A percentile compares a stretch with the other conserved stretches of the same genome.
Conservation (phyloP, 495 filamentous ascomycete genomes). For the Lasiosphaeriaceae sp. region DNA sequence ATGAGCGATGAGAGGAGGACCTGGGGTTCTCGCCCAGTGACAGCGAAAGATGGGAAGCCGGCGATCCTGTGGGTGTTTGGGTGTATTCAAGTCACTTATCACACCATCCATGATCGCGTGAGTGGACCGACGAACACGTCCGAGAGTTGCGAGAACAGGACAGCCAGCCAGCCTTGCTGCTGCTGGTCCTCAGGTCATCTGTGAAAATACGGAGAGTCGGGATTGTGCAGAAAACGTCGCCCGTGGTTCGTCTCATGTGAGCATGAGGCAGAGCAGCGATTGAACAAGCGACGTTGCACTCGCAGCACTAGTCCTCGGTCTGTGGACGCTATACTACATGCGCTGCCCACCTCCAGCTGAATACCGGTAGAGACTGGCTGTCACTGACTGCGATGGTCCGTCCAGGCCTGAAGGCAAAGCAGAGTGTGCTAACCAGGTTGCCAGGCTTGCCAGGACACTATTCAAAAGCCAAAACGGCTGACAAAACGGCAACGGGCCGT, state of each 20-base stretch:
- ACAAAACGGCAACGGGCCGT: neutral
- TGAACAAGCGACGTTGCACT: constrained; percentile 9
- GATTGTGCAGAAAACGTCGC: neutral
- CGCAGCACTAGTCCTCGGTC: neutral
- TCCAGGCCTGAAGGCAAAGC: neutral
- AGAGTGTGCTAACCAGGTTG: too few relatives aligned
- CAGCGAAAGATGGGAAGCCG: too few relatives aligned
- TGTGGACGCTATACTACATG: neutral
- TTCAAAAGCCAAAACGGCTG: neutral
- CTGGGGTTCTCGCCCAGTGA: constrained; percentile 11
- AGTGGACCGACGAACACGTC: neutral
- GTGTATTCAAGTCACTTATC: too few relatives aligned
- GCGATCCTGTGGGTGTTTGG: too few relatives aligned
- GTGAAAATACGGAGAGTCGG: too few relatives aligned
- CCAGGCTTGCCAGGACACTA: neutral
- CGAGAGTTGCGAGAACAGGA: too few relatives aligned
- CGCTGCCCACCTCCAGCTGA: constrained; percentile 2
- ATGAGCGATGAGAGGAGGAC: neutral
- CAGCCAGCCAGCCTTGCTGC: too few relatives aligned
- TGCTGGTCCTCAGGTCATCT: too few relatives aligned
- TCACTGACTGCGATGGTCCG: neutral
- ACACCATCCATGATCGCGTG: neutral
- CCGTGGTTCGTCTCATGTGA: neutral
- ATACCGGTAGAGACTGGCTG: neutral
- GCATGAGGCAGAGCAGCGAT: neutral